phyloP scores from a whole-genome alignment of 1,139 yeast genomes.

The Taphrina wiesneri region DNA sequence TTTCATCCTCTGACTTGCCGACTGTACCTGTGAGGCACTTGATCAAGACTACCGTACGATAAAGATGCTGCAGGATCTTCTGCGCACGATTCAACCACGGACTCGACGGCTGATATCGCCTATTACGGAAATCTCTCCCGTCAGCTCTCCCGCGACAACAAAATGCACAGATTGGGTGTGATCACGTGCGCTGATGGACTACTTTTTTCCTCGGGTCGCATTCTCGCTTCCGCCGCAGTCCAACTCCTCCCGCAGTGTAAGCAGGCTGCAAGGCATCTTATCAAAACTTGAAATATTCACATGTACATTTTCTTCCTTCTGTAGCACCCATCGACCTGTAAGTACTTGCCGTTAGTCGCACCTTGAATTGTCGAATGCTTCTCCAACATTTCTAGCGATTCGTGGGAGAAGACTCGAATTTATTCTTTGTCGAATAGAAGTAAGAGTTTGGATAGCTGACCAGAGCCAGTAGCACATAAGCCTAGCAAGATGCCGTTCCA shows the following conservation, averaged over 20 bases:
- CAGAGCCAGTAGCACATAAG: not conserved
- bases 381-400: not conserved
- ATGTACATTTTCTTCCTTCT: not conserved
- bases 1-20: too few species aligned
- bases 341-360: not conserved
- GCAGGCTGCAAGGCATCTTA: not conserved
- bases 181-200: not conserved
- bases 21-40: not conserved
- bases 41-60: too few species aligned
- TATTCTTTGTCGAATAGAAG: not conserved
- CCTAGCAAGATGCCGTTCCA: conserved; percentile 59
- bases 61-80: too few species aligned
- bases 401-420: not conserved
- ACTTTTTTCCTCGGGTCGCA: conserved; percentile 2
- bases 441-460: not conserved
- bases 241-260: not conserved
- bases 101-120: not conserved
- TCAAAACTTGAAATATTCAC: not conserved
- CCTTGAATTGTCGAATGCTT: not conserved
- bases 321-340: conserved; percentile 11
- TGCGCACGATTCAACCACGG: not conserved
- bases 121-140: not conserved
- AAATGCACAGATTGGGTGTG: not conserved
- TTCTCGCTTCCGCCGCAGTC: conserved; percentile 7
- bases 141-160: too few species aligned